A percentile compares a stretch with the other conserved stretches of the same genome.
These are phyloP conservation scores for Pythium scleroteichum DNA, from an alignment of 352 stramenopile species.

Conservation along the genomic window DNA sequence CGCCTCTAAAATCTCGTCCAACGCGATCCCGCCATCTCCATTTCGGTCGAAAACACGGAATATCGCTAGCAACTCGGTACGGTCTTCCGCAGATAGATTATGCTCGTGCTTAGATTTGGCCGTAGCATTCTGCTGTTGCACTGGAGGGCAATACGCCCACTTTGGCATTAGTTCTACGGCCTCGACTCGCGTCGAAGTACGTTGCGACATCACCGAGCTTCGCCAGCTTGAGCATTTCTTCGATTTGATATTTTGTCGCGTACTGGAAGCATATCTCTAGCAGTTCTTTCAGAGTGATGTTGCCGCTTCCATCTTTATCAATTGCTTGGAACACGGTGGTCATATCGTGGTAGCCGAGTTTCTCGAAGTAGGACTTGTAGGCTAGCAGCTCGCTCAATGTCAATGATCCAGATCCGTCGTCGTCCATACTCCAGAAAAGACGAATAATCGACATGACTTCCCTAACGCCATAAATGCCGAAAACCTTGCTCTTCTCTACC, in stretches of 20 bases:
- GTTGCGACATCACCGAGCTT: conserved; percentile 59
- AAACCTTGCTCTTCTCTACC: conserved; percentile 41
- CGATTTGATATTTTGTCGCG: conserved; percentile 52
- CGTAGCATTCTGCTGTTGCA: too few species aligned
- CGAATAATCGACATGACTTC: conserved; percentile 80
- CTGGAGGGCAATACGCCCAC: too few species aligned
- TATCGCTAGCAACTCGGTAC: conserved; percentile 54
- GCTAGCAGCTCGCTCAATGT: conserved; percentile 51
- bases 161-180: background rate
- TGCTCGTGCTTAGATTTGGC: background rate
- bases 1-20: conserved; percentile 75
- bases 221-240: conserved; percentile 70
- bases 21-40: conserved; percentile 57
- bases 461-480: conserved; percentile 67
- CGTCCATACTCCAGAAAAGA: conserved; percentile 73
- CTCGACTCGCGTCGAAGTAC: conserved; percentile 38
- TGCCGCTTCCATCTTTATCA: conserved; percentile 59
- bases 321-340: conserved; percentile 67
- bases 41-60: conserved; percentile 77
- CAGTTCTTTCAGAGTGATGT: conserved; percentile 60
- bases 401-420: conserved; percentile 62
- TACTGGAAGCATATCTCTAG: conserved; percentile 72
- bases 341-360: conserved; percentile 66
- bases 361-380: conserved; percentile 65
- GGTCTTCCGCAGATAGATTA: conserved; percentile 36